Evolutionary conservation across 202 grass and related monocot species (phyloP).

Genomic region (Sporobolus alterniflorus): DNA sequence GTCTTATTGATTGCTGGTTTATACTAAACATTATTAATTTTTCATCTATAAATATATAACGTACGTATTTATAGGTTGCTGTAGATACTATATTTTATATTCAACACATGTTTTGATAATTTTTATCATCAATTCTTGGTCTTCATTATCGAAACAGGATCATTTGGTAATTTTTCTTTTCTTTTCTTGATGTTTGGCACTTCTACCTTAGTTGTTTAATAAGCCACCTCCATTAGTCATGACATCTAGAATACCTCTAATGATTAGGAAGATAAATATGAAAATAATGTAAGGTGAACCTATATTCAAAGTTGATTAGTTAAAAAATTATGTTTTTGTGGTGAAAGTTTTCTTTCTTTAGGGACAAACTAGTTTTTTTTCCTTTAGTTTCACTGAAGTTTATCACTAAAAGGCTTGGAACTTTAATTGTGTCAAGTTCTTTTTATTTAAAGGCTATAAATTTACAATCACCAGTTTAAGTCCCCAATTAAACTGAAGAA

Average conservation of each 20-base stretch:
- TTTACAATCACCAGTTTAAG: too few species aligned
- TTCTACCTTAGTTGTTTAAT: background rate
- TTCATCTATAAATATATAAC: background rate
- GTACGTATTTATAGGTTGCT: background rate
- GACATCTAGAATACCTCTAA: too few species aligned
- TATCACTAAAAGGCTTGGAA: background rate
- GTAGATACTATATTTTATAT: background rate
- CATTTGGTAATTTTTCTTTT: background rate
- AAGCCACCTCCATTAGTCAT: too few species aligned
- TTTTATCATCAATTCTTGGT: background rate
- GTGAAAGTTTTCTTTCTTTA: too few species aligned
- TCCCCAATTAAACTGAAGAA: too few species aligned
- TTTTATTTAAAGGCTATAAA: background rate
- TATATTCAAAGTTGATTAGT: too few species aligned
- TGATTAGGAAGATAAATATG: too few species aligned
- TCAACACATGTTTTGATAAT: background rate
- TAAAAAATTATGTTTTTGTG: too few species aligned
- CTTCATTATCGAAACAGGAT: background rate
- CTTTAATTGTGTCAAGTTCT: too few species aligned
- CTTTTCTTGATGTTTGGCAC: background rate
- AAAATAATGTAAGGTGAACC: too few species aligned
- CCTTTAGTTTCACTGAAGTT: too few species aligned
- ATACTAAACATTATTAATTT: background rate
- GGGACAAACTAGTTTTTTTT: too few species aligned
- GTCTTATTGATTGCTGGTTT: background rate